Conservation (phyloP, 768 basidiomycete genomes). For the Lanmaoa rubissima region DNA sequence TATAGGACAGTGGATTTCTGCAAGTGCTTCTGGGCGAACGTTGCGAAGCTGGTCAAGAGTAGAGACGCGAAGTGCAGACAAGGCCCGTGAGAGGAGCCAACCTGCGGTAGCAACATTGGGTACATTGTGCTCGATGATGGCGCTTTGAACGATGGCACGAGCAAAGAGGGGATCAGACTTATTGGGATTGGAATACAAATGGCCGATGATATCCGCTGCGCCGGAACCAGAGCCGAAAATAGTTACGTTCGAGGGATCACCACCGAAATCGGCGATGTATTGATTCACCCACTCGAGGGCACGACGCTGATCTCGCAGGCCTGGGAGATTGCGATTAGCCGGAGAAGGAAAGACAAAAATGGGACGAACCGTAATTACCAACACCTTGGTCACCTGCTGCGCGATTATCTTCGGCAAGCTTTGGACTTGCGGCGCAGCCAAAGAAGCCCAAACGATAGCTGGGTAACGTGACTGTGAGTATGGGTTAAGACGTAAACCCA, state of each 20-base stretch:
- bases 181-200: slow-evolving; percentile 64
- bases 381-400: slow-evolving; percentile 64
- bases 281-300: slow-evolving; percentile 64
- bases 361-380: slow-evolving; percentile 68
- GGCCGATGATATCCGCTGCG: slow-evolving; percentile 55
- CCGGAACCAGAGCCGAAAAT: slow-evolving; percentile 43
- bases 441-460: slow-evolving; percentile 79
- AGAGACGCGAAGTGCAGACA: slow-evolving; percentile 53
- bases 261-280: slow-evolving; percentile 63
- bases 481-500: slow-evolving; percentile 18
- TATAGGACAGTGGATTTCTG: slow-evolving; percentile 47
- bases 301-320: slow-evolving; percentile 60
- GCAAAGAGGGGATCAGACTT: slow-evolving; percentile 59
- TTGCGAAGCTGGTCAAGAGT: slow-evolving; percentile 61
- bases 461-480: slow-evolving; percentile 8
- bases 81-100: slow-evolving; percentile 63
- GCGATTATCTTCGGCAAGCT: slow-evolving; percentile 66
- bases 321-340: slow-evolving; percentile 31
- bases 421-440: slow-evolving; percentile 68
- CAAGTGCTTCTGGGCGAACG: slow-evolving; percentile 56
- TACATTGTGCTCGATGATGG: slow-evolving; percentile 58
- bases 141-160: slow-evolving; percentile 75
- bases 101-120: slow-evolving; percentile 61
- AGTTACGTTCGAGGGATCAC: slow-evolving; percentile 52
- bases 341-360: neutral